Conservation (phyloP, 2,329 filamentous ascomycete species). For the Teratosphaeria zuluensis region DNA sequence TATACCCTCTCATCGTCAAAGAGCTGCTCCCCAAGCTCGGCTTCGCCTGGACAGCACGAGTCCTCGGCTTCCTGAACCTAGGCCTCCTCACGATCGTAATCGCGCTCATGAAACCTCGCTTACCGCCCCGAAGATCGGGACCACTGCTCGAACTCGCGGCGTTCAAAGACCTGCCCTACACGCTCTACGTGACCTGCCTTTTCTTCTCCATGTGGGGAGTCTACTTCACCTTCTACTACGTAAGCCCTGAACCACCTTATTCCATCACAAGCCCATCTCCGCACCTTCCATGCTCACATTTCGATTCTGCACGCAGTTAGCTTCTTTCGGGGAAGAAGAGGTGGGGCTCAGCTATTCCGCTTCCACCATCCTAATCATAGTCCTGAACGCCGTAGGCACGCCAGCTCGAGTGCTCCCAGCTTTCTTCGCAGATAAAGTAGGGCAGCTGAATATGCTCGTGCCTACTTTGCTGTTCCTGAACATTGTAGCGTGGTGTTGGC, state of each 20-base stretch:
- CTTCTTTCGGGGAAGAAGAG: slow-evolving; percentile 26
- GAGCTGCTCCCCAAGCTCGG: slow-evolving; percentile 51
- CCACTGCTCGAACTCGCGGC: slow-evolving; percentile 33
- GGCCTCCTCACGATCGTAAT: slow-evolving; percentile 27
- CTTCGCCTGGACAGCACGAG: slow-evolving; percentile 56
- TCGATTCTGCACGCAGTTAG: slow-evolving; percentile 11
- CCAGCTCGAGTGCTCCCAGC: slow-evolving; percentile 43
- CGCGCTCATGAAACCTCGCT: slow-evolving; percentile 30
- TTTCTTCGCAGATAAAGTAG: slow-evolving; percentile 46
- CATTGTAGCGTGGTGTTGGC: slow-evolving; percentile 48
- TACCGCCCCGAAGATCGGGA: slow-evolving; percentile 35
- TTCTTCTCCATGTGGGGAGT: slow-evolving; percentile 25
- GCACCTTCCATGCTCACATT: background rate
- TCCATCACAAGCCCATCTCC: background rate
- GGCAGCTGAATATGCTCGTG: slow-evolving; percentile 47
- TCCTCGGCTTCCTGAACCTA: slow-evolving; percentile 51
- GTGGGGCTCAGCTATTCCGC: slow-evolving; percentile 36
- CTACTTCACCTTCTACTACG: slow-evolving; percentile 39
- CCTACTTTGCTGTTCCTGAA: slow-evolving; percentile 38
- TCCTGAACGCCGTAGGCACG: slow-evolving; percentile 50
- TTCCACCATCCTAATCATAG: slow-evolving; percentile 46
- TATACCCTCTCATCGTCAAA: slow-evolving; percentile 49
- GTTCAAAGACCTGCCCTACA: slow-evolving; percentile 33
- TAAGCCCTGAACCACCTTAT: slow-evolving; percentile 14
- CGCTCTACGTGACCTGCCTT: slow-evolving; percentile 25